These are phyloP conservation scores for Candida ortonii DNA, from an alignment of 805 yeast species.

Conservation along the genomic window DNA sequence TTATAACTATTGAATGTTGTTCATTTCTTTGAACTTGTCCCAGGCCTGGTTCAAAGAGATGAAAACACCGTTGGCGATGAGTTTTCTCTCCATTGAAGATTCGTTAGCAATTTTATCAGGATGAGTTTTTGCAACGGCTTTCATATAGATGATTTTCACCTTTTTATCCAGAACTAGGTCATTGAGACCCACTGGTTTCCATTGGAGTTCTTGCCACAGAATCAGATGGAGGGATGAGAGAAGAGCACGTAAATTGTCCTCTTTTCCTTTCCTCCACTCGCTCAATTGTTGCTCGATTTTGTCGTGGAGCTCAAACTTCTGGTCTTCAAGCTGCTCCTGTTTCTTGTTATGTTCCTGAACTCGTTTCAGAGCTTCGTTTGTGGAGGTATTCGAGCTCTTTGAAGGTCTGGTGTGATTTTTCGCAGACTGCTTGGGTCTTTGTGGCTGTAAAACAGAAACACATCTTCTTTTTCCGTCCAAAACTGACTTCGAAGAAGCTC, in stretches of 20 bases:
- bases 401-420: constrained; percentile 14
- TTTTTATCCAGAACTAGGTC: constrained; percentile 87
- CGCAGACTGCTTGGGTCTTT: constrained; percentile 30
- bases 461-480: constrained; percentile 86
- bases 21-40: constrained; percentile 72
- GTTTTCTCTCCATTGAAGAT: constrained; percentile 63
- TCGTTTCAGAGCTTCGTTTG: constrained; percentile 45
- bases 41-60: constrained; percentile 83
- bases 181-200: constrained; percentile 64
- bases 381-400: constrained; percentile 22
- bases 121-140: constrained; percentile 72
- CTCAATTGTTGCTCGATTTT: constrained; percentile 51
- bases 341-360: constrained; percentile 46
- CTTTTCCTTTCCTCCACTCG: constrained; percentile 72
- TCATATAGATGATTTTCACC: constrained; percentile 81
- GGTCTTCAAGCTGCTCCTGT: constrained; percentile 49
- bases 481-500: constrained; percentile 57
- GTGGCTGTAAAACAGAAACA: constrained; percentile 58
- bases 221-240: constrained; percentile 66
- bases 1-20: constrained; percentile 29
- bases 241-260: constrained; percentile 75
- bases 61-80: constrained; percentile 87
- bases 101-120: constrained; percentile 75
- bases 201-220: constrained; percentile 62
- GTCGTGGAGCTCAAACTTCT: constrained; percentile 63